Evolutionary conservation across 2,329 filamentous ascomycete genomes (phyloP), one percentile per base, ranked within the genome.

Genomic region (Fusarium sp.): DNA sequence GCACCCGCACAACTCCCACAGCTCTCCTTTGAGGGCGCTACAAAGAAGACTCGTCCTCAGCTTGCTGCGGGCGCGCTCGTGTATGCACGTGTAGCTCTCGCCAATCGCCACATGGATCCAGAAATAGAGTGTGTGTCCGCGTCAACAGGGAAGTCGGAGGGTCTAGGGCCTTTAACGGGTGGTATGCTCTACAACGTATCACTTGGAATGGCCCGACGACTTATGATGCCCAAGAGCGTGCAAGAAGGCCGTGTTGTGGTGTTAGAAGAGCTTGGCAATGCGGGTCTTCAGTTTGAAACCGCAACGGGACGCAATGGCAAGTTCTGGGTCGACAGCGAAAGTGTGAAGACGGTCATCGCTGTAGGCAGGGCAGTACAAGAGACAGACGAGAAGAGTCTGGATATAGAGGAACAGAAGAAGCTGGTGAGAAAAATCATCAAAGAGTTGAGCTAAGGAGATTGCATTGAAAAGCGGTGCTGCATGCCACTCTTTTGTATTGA

Each of bases 291-390:
- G 20, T 99, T 98, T 78, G 96, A 99, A 83, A 92, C 97, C 62
- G 95, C 95, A 1, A 92, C 97, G 10, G 96, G 96, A 18, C 88
- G 93, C 75, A 99, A 99, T 79, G 96, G 96, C 40, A 91, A 89
- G 78, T 87, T 98, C 23, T 98, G 96, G 94, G 92, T 98, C 15
- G 90, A 95, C 75, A 94, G 91, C 70, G 92, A 91, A 30, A 91
- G 84, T 65, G 82, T 91, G 37, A 91, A 87, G 80, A 89, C 89
- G 33, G 90, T 94, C 9, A 82, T 97, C 65, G 86, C 89, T 1
- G 92, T 98, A 57, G 95, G 94, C 2, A 88, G 88, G 71, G 92
- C 93, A 42, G 82, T 99, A 47, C 86, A 86, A 73, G 88, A 92
- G 76, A 91, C 91, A n/a, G 94, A 98, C 77, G 86, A 91, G 74